Base-by-base conservation (phyloP, 768 basidiomycete genomes). In the Boletus coccyginus region DNA sequence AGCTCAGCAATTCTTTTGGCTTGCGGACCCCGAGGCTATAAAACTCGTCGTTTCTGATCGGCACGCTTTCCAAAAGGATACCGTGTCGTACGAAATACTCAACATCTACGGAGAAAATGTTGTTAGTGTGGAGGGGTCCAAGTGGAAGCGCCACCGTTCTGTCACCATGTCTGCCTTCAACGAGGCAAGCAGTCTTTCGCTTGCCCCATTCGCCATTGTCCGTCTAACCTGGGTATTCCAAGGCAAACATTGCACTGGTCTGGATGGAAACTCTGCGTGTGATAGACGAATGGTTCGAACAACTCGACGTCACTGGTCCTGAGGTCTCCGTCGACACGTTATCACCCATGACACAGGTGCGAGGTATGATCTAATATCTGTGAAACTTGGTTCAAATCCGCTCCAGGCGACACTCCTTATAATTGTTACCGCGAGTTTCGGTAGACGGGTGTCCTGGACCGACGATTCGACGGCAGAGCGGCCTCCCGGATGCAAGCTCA, bases 161-260 rank as follows among this genome's bases (percentile, higher is more conserved):
- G 69, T 79, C 1, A 69, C 78, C 21, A 80, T 77, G 51, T 74
- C 78, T 11, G 81, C 81, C 1, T 82, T 82, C 65, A 80, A 74
- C 45, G 81, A 82, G 67, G 81, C 70, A 52, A 46, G 65, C 46
- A 16, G 16, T 32, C 12, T 27, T 19, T 40, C 17, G 35, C 27
- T n/a, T 16, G 10, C 16, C 14, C 27, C 16, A 17, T 46, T 21
- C 31, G 10, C 1, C 32, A 0, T 24, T 9, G 7, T 53, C 27
- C n/a, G 31, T 45, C 46, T 55, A 24, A 62, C 29, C 0, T 36
- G 32, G 2, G 8, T 38, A 2, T 14, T 33, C 2, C 32, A 52
- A 81, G 80, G 71, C 74, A 12, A 79, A 81, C 36, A 71, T 76
- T 52, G 74, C 77, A 7, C 68, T 81, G n/a, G 79, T 79, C 6